Percentiles rank a stretch among this genome's conserved stretches.
phyloP scores from a whole-genome alignment of 2,329 filamentous ascomycete genomes.

The Cladosporium sphaerospermum region DNA sequence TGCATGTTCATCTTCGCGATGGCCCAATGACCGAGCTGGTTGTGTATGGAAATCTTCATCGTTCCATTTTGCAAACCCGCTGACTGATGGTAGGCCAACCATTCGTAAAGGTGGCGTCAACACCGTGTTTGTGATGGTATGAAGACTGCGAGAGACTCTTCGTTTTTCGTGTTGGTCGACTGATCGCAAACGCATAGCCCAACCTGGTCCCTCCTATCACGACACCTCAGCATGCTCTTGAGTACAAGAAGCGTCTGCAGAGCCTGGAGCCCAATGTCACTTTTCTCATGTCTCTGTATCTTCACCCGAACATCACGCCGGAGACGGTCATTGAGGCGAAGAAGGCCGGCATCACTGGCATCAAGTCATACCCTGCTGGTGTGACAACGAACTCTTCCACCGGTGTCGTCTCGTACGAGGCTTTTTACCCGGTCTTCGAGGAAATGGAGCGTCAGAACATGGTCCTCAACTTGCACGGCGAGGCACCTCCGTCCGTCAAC shows the following conservation, averaged over 20 bases:
- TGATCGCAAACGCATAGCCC: constrained; percentile 31
- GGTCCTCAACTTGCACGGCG: constrained; percentile 90
- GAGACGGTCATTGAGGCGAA: constrained; percentile 64
- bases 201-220: constrained; percentile 47
- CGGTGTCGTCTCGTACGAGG: constrained; percentile 63
- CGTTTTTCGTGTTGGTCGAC: not conserved
- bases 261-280: constrained; percentile 43
- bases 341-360: constrained; percentile 62
- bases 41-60: constrained; percentile 18
- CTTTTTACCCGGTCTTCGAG: constrained; percentile 73
- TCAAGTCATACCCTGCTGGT: constrained; percentile 61
- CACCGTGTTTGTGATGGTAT: constrained; percentile 50
- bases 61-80: not conserved
- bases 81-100: constrained; percentile 33
- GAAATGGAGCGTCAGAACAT: constrained; percentile 81
- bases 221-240: constrained; percentile 41
- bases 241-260: constrained; percentile 40
- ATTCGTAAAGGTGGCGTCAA: constrained; percentile 48
- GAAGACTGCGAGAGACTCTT: constrained; percentile 11
- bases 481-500: constrained; percentile 55
- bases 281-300: constrained; percentile 47
- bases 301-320: constrained; percentile 44
- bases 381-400: constrained; percentile 56
- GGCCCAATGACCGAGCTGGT: constrained; percentile 47
- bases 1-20: constrained; percentile 48